These are phyloP conservation scores for Carnegiea gigantea DNA, from an alignment of 179 eudicot species.

Conservation along the genomic window DNA sequence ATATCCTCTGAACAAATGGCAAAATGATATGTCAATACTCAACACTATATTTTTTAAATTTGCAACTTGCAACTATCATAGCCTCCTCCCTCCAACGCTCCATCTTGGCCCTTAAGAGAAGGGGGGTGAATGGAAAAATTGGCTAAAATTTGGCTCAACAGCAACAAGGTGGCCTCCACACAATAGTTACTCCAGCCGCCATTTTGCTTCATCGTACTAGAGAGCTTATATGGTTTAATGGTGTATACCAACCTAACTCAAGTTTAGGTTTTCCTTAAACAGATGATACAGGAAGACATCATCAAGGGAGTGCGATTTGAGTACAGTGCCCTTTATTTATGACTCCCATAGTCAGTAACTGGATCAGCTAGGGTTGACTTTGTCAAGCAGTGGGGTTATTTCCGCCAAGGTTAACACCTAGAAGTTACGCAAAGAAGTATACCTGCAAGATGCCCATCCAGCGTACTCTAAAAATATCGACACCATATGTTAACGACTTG, in stretches of 20 bases:
- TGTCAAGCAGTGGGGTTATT: not conserved
- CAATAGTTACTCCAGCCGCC: not conserved
- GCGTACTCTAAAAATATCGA: constrained; percentile 64
- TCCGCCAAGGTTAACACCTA: not conserved
- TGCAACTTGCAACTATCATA: not conserved
- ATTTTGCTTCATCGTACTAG: not conserved
- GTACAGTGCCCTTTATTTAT: not conserved
- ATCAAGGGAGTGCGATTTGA: not conserved
- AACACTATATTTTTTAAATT: not conserved
- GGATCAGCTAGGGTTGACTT: not conserved
- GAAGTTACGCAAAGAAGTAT: not conserved
- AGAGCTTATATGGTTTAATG: not conserved
- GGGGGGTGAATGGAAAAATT: not conserved
- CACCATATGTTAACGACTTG: constrained; percentile 75
- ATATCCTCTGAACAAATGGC: constrained; percentile 58
- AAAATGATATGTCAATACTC: constrained; percentile 6
- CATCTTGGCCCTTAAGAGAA: not conserved
- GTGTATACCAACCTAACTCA: not conserved
- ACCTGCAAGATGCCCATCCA: constrained; percentile 94
- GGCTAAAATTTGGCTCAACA: not conserved
- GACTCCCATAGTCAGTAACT: not conserved
- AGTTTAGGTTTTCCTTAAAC: not conserved
- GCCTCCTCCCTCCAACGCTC: not conserved
- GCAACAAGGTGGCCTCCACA: not conserved
- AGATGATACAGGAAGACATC: not conserved